Base-by-base conservation (phyloP, 805 yeast species). In the Yarrowia sp. region DNA sequence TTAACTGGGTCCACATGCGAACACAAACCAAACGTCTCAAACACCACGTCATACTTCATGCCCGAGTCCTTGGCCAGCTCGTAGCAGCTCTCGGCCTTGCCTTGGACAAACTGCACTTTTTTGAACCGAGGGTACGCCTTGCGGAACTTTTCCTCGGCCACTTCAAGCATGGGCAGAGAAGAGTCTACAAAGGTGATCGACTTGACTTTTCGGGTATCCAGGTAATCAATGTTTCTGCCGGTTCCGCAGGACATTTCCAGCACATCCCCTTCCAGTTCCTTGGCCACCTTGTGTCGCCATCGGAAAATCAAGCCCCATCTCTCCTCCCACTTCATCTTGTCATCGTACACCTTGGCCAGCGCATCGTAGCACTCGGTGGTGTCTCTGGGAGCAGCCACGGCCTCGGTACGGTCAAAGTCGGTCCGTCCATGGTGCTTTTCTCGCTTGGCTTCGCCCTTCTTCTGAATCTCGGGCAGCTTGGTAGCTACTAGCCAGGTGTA, bases 181-280 rank as follows among this genome's bases (percentile, higher is more conserved):
- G 97, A 85, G 77, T 95, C 99, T 59, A 93, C 79, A 73, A 90
- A 91, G 0, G 98, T 94, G 46, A 91, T 84, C 0, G 97, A 89
- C 59, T 84, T 82, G 40, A 94, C 79, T 36, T 81, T 76, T 1
- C 84, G 82, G 22, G 87, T 84, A 67, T 88, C 84, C 73, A 92
- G 79, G 76, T 89, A 93, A 59, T 89, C 87, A 69, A 94, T 84
- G 76, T 95, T 95, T 78, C 98, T 84, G 8, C 99, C 98, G 0
- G 99, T 95, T 70, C 99, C 99, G 75, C 97, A 91, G 0, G 98
- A 89, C 11, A 94, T 95, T 78, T 95, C 99, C 69, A 95, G 80
- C 1, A 92, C 97, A 76, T 95, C 97, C 26, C 99, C 99, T 69
- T 82, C 80, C 63, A 89, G 84, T 71, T 89, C 90, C 45, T 82